phyloP scores from a whole-genome alignment of 2,329 filamentous ascomycete genomes.

The Sporothrix schenckii region DNA sequence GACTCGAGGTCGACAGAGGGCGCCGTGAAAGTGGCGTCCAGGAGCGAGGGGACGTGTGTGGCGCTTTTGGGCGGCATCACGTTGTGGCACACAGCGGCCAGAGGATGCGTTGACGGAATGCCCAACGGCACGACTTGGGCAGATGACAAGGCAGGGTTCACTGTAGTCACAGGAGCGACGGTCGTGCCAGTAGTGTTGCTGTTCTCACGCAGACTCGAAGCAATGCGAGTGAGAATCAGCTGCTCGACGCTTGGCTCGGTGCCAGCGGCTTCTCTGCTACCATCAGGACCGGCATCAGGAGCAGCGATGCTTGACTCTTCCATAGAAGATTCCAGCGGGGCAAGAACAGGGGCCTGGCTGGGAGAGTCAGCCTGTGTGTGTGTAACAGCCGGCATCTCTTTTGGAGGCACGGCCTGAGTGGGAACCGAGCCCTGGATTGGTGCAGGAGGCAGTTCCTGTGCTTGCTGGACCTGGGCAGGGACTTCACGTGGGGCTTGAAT shows the following conservation, averaged over 20 bases:
- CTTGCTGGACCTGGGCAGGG: neutral
- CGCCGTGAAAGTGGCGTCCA: neutral
- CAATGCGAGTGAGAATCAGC: neutral
- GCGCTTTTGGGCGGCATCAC: neutral
- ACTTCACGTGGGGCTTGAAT: neutral
- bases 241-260: neutral
- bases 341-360: neutral
- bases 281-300: neutral
- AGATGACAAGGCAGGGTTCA: neutral
- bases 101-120: neutral
- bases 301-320: neutral
- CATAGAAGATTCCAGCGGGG: neutral
- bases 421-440: neutral
- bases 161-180: neutral
- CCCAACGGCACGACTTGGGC: neutral
- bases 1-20: neutral
- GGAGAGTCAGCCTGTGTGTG: neutral
- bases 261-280: neutral
- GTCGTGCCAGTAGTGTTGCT: neutral
- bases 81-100: neutral
- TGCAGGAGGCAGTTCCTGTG: neutral
- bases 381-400: neutral
- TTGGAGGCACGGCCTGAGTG: neutral
- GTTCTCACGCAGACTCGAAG: neutral
- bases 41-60: neutral